A percentile compares a stretch with the other conserved stretches of the same genome.
Evolutionary conservation across 805 yeast genomes (phyloP).

Genomic region (Ogataea pignaliae): DNA sequence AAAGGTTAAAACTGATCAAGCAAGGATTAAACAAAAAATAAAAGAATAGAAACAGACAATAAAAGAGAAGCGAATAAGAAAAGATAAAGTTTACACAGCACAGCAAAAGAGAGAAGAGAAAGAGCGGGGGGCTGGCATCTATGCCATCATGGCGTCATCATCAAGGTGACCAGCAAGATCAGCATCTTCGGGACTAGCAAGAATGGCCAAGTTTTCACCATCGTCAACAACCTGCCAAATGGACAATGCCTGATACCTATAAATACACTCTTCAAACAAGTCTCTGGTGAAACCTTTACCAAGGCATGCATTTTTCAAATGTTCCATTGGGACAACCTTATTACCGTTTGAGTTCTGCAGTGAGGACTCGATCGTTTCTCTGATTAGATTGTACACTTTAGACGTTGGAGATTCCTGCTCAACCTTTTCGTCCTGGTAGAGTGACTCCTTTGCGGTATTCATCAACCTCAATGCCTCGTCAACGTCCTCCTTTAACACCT

Average conservation of each 20-base stretch:
- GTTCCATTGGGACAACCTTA: constrained; percentile 38
- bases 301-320: constrained; percentile 58
- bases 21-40: too few species aligned
- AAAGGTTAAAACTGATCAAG: too few species aligned
- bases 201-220: constrained; percentile 57
- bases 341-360: constrained; percentile 22
- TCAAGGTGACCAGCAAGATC: constrained; percentile 15
- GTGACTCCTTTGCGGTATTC: constrained; percentile 81
- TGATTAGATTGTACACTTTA: constrained; percentile 67
- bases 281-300: constrained; percentile 82
- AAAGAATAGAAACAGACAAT: too few species aligned
- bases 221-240: constrained; percentile 77
- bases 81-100: background rate
- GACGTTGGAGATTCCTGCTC: constrained; percentile 66
- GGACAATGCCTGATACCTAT: constrained; percentile 65
- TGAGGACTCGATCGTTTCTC: constrained; percentile 33
- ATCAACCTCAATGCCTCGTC: constrained; percentile 91
- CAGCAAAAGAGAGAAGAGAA: background rate
- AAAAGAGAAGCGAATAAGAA: too few species aligned
- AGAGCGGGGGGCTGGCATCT: background rate
- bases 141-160: constrained; percentile 21
- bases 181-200: constrained; percentile 35
- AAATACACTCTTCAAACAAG: constrained; percentile 70
- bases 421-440: constrained; percentile 49
- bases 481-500: constrained; percentile 74